phyloP scores from a whole-genome alignment of 257 asterid species.

The Solanum etuberosum region DNA sequence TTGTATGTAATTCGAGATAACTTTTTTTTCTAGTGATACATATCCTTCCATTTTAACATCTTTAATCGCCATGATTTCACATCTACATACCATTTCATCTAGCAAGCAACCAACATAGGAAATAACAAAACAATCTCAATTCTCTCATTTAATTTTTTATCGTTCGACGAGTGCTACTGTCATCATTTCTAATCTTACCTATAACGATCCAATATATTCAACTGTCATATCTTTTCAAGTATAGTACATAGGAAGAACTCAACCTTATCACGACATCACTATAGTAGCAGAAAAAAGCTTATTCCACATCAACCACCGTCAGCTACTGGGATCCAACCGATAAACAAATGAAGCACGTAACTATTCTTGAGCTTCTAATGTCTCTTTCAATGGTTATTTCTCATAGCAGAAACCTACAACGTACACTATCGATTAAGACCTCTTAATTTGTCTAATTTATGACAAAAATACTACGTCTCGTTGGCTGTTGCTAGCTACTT shows the following conservation, averaged over 20 bases:
- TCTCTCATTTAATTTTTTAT: background rate
- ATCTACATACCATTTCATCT: background rate
- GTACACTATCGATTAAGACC: background rate
- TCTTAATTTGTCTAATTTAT: background rate
- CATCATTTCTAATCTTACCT: background rate
- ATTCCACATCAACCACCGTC: background rate
- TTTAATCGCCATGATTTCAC: background rate
- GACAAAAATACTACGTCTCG: background rate
- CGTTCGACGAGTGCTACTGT: background rate
- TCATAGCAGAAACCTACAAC: background rate
- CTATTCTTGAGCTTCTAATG: background rate
- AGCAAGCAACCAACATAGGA: background rate
- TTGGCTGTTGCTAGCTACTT: background rate
- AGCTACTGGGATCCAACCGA: background rate
- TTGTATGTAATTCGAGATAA: background rate
- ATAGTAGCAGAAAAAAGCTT: no score
- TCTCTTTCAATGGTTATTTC: background rate
- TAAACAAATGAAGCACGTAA: background rate
- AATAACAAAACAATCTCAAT: background rate
- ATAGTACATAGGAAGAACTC: background rate
- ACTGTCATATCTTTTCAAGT: background rate
- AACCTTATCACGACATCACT: background rate
- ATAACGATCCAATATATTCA: background rate
- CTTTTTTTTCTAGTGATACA: background rate
- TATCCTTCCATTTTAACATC: background rate